Base-by-base conservation (phyloP, 1,139 yeast genomes). In the Zygotorulaspora mrakii region DNA sequence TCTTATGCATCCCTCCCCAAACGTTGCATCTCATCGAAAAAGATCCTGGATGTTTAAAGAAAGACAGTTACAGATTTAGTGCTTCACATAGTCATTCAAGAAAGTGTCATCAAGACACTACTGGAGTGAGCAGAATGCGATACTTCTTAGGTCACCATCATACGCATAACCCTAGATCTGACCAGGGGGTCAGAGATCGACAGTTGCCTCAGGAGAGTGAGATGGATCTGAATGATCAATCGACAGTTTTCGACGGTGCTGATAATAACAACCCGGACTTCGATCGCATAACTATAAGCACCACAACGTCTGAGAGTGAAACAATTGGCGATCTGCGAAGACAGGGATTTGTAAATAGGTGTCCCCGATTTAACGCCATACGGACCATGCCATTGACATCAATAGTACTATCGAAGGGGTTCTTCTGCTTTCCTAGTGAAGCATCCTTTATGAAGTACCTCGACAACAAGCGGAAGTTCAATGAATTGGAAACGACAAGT, bases 371-470 rank as follows among this genome's bases (percentile, higher is more conserved):
- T 20, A 40, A 39, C 10, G 35, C 46, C 9, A 37, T 37, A 17
- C 49, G 70, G 28, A 50, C 54, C 3, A 39, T 65, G 25, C 66
- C 66, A 0, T 52, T 65, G 12, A 56, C 58, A 0, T 58, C 66
- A 2, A 45, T 55, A 27, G 16, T 50, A 38, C 24, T 64, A 44
- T 47, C 61, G 33, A 54, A 61, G 46, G 59, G 69, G 44, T 39
- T 49, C 48, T 47, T 55, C 42, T 50, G 57, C 42, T 49, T 65
- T 52, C 55, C 64, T 46, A 43, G 66, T 27, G 63, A 61, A 30
- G 43, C 48, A 11, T 53, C 68, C 2, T 52, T 57, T 17, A 35
- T 46, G 10, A 26, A 38, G 7, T 66, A 49, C 42, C 48, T 57
- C 33, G 37, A 48, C 0, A 59, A 61, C 27, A 54, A 56, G 33